Base-by-base conservation (phyloP, 306 rosid genomes). In the Vigna mungo region DNA sequence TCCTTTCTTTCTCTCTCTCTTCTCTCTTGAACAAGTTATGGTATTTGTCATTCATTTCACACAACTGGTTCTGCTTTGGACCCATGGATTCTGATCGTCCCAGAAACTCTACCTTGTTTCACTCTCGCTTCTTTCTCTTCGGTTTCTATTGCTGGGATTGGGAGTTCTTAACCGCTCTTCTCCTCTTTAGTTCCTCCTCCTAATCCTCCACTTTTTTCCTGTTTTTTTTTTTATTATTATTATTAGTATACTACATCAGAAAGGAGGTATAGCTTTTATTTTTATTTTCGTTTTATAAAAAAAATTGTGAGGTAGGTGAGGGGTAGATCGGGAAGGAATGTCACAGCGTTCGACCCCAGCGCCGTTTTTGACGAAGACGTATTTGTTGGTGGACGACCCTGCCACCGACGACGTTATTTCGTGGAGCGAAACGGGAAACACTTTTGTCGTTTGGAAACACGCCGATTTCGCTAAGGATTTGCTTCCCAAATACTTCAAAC, bases 71-170 rank as follows among this genome's bases (percentile, higher is more conserved):
- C 36, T n/a, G 68, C 47, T 47, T 58, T 68, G 32, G 63, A 62
- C 16, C 68, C 77, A 94, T 94, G 98, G 91, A 82, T 76, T 82
- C 87, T 86, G 87, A 90, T 84, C 73, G 71, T 46, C 81, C 56
- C 46, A 71, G 69, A 51, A 82, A 72, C n/a, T 11, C 5, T 10
- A 39, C 79, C 25, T 66, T 79, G 21, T 81, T 78, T 53, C 93
- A 84, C 76, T 88, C 86, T 72, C 86, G 82, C 20, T 89, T 86
- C 79, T 90, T 86, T 68, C 94, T 88, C 53, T 84, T 84, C 67
- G 97, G 97, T 3, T 95, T 95, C 82, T 95, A 90, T 84, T 95
- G 98, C 74, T 95, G 98, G 97, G 93, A 68, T 63, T 95, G 98
- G 98, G 96, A 95, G 37, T 95, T 95, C 83, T 83, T 95, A 69